These are phyloP conservation scores for Coemansia sp. DNA, from an alignment of 192 early-diverging fungal genomes.

Conservation along the genomic window DNA sequence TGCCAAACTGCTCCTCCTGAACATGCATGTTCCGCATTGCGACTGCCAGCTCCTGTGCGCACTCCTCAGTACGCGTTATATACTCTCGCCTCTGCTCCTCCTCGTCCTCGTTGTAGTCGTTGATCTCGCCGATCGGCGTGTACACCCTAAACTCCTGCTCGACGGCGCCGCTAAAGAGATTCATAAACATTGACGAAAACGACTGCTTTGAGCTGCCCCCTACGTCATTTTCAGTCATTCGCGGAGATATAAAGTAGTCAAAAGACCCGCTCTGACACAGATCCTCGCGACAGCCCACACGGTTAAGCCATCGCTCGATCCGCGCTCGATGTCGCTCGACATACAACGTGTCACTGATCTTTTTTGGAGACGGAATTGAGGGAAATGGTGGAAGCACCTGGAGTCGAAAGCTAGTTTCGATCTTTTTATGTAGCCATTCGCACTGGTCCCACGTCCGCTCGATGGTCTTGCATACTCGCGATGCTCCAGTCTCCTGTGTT, in stretches of 20 bases:
- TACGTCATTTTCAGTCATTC: slow-evolving; percentile 25
- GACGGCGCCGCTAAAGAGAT: slow-evolving; percentile 24
- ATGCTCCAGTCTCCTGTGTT: background rate
- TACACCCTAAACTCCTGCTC: slow-evolving; percentile 38
- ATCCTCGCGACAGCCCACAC: slow-evolving; percentile 39
- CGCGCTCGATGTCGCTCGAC: slow-evolving; percentile 38
- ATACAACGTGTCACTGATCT: slow-evolving; percentile 15
- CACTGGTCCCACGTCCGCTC: slow-evolving; percentile 51
- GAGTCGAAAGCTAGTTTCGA: slow-evolving; percentile 32
- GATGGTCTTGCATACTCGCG: slow-evolving; percentile 24
- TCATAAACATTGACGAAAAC: slow-evolving; percentile 39
- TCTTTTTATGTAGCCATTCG: slow-evolving; percentile 46
- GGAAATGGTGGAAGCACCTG: slow-evolving; percentile 44
- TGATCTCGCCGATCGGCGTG: slow-evolving; percentile 41
- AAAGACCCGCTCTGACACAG: slow-evolving; percentile 34
- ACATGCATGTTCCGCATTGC: slow-evolving; percentile 30
- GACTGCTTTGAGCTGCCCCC: slow-evolving; percentile 25
- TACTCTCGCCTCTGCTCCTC: slow-evolving; percentile 47
- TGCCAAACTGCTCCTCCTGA: slow-evolving; percentile 37
- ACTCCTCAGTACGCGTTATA: slow-evolving; percentile 29
- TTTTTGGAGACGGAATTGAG: slow-evolving; percentile 21
- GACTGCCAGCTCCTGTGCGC: slow-evolving; percentile 19
- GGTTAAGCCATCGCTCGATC: slow-evolving; percentile 51
- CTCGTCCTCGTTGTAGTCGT: slow-evolving; percentile 49
- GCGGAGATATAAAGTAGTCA: slow-evolving; percentile 36